Evolutionary conservation across 2,329 filamentous ascomycete species (phyloP).

Genomic region (Xylaria sp.): DNA sequence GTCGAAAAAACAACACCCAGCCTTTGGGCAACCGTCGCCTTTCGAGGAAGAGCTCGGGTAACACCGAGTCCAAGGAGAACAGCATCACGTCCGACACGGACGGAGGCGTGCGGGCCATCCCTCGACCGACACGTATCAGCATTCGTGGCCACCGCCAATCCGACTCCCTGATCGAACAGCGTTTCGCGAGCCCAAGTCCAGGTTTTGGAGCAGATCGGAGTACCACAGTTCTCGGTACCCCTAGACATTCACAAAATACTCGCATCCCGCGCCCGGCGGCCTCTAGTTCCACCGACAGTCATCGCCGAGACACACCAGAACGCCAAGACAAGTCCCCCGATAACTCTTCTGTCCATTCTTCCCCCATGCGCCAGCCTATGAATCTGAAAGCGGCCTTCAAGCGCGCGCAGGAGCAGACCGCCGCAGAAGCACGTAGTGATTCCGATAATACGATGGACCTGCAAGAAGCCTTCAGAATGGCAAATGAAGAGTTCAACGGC

Average conservation of each 20-base stretch:
- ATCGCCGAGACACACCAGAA: conserved; percentile 15
- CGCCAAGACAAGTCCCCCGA: conserved; percentile 11
- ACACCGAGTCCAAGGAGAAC: conserved; percentile 42
- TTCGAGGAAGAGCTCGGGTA: conserved; percentile 31
- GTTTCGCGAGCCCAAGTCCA: conserved; percentile 25
- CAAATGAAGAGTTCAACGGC: conserved; percentile 43
- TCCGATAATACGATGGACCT: conserved; percentile 42
- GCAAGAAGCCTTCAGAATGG: conserved; percentile 45
- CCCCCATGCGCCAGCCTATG: conserved; percentile 47
- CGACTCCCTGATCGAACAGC: conserved; percentile 26
- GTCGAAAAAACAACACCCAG: conserved; percentile 40
- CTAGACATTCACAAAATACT: conserved; percentile 38
- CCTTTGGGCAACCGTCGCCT: conserved; percentile 34
- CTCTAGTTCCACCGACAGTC: conserved; percentile 18
- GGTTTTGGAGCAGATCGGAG: conserved; percentile 28
- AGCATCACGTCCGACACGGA: conserved; percentile 40
- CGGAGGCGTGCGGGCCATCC: conserved; percentile 27
- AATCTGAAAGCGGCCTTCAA: conserved; percentile 44
- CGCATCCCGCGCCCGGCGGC: conserved; percentile 45
- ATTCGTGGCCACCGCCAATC: conserved; percentile 29
- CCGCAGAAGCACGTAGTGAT: conserved; percentile 38
- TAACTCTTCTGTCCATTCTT: conserved; percentile 30
- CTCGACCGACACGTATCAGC: conserved; percentile 23
- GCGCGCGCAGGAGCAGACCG: conserved; percentile 43
- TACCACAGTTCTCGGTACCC: conserved; percentile 33